These are phyloP conservation scores for Suillus subaureus DNA, from an alignment of 768 basidiomycete species.

Conservation along the genomic window DNA sequence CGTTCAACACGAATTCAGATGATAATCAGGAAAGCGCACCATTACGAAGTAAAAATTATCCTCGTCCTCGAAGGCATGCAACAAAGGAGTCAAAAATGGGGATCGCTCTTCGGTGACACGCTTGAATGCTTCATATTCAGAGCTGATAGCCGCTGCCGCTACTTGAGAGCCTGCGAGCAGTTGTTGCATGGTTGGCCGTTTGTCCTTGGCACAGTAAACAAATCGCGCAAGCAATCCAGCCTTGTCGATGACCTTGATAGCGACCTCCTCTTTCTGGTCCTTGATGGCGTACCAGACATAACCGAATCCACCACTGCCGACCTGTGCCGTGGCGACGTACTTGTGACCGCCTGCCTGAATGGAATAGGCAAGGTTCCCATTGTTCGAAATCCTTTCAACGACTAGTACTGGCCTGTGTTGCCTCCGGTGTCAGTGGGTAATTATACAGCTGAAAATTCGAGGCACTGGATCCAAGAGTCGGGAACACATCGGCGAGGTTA, in stretches of 20 bases:
- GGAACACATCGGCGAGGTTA: not conserved
- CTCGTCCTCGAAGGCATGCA: constrained; percentile 14
- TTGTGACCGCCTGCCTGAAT: constrained; percentile 8
- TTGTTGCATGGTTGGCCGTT: not conserved
- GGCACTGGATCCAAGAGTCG: not conserved
- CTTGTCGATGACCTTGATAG: constrained; percentile 16
- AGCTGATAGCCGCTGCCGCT: not conserved
- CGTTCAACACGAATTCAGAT: not conserved
- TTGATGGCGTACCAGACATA: constrained; percentile 14
- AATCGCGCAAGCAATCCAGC: not conserved
- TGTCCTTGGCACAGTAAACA: not conserved
- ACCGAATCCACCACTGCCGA: constrained; percentile 14
- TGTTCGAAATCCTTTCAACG: not conserved
- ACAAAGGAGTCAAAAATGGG: constrained; percentile 16
- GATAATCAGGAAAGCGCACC: constrained; percentile 6
- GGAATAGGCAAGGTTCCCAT: not conserved
- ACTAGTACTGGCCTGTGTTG: not conserved
- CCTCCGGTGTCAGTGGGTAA: not conserved
- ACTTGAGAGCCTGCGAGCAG: not conserved
- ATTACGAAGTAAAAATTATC: constrained; percentile 19
- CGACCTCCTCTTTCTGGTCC: constrained; percentile 14
- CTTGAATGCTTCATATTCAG: constrained; percentile 8
- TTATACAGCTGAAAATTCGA: not conserved
- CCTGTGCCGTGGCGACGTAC: constrained; percentile 7
- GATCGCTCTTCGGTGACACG: constrained; percentile 3